These are phyloP conservation scores for Cyberlindnera mrakii DNA, from an alignment of 805 yeast species.

Conservation along the genomic window DNA sequence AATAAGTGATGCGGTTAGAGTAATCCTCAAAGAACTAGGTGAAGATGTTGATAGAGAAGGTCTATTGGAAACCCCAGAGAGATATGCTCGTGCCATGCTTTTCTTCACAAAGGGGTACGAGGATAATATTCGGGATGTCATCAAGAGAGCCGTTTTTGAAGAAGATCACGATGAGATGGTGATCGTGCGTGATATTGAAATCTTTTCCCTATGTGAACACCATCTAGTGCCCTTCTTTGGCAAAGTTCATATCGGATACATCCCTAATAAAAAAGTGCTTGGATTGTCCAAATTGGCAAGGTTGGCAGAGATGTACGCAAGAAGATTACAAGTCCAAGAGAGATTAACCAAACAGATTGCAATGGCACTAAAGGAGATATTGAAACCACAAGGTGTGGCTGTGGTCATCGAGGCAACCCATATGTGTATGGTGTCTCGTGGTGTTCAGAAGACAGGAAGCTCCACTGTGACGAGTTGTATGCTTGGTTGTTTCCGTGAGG, in stretches of 20 bases:
- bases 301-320: slow-evolving; percentile 92
- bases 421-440: slow-evolving; percentile 99
- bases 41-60: slow-evolving; percentile 91
- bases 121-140: slow-evolving; percentile 85
- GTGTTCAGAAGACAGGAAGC: slow-evolving; percentile 93
- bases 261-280: slow-evolving; percentile 87
- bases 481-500: slow-evolving; percentile 92
- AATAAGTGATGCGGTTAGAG: slow-evolving; percentile 78
- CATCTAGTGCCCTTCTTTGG: slow-evolving; percentile 97
- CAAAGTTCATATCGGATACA: slow-evolving; percentile 95
- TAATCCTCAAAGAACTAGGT: slow-evolving; percentile 68
- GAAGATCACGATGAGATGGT: slow-evolving; percentile 99
- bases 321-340: slow-evolving; percentile 97
- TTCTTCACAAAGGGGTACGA: slow-evolving; percentile 95
- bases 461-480: slow-evolving; percentile 92
- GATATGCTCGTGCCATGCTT: slow-evolving; percentile 95
- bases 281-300: slow-evolving; percentile 93
- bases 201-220: slow-evolving; percentile 92
- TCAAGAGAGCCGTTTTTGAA: slow-evolving; percentile 92
- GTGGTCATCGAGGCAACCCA: slow-evolving; percentile 97
- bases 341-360: slow-evolving; percentile 96
- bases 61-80: slow-evolving; percentile 84
- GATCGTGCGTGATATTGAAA: slow-evolving; percentile 89
- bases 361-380: slow-evolving; percentile 84
- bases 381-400: slow-evolving; percentile 95